Percentiles rank a stretch among this genome's conserved stretches.
These are phyloP conservation scores for Fraxinus excelsior DNA, from an alignment of 257 asterid genomes.

Conservation along the genomic window DNA sequence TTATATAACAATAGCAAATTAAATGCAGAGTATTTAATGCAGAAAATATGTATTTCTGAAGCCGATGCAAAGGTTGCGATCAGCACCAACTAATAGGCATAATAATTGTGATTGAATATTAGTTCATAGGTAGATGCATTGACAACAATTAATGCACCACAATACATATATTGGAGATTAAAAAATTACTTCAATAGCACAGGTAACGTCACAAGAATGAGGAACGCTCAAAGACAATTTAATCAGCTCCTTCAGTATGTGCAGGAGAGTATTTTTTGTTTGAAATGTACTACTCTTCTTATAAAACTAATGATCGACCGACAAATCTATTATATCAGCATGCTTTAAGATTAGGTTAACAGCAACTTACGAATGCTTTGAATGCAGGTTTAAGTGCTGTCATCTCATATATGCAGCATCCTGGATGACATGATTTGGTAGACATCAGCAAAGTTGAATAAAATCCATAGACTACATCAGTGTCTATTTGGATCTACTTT, in stretches of 20 bases:
- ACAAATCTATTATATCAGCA: slow-evolving; percentile 16
- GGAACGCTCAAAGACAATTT: background rate
- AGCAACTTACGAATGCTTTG: slow-evolving; percentile 92
- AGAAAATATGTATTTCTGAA: background rate
- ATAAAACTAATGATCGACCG: slow-evolving; percentile 11
- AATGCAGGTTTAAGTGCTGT: slow-evolving; percentile 87
- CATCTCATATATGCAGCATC: slow-evolving; percentile 95
- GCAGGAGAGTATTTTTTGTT: slow-evolving; percentile 13
- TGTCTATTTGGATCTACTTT: slow-evolving; percentile 15
- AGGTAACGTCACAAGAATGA: background rate
- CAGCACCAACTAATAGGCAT: slow-evolving; percentile 9
- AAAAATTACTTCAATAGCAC: background rate
- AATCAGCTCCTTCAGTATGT: background rate
- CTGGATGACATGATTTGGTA: slow-evolving; percentile 44
- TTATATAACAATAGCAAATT: background rate
- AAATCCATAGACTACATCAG: background rate
- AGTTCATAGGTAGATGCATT: slow-evolving; percentile 1
- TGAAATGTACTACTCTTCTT: slow-evolving; percentile 2
- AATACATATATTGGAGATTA: slow-evolving; percentile 6
- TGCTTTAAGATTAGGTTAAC: slow-evolving; percentile 12
- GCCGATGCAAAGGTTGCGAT: slow-evolving; percentile 8
- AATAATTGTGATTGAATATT: slow-evolving; percentile 14
- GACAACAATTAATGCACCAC: background rate
- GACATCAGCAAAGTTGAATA: slow-evolving; percentile 20
- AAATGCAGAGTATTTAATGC: background rate